Base-by-base conservation (phyloP, 441 rosid genomes). In the Euphorbia schlechtendalii region DNA sequence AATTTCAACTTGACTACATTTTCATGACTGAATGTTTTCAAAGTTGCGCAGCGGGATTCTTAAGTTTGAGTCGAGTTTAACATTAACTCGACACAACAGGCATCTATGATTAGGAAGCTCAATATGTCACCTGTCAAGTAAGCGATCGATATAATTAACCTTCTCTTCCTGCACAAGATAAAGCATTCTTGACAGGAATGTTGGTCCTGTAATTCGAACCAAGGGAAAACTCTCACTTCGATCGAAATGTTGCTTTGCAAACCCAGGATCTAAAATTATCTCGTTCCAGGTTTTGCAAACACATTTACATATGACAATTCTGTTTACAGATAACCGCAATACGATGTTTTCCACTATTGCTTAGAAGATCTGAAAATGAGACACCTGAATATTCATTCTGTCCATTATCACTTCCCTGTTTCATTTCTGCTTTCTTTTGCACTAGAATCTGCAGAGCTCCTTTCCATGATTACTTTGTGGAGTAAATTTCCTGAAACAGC, bases 41-140 rank as follows among this genome's bases (percentile, higher is more conserved):
- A 64, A 10, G 59, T 64, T 64, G 24, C 49, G 49, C 48, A 64
- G 4, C 1, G 59, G 59, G 30, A 64, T 25, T 43, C 54, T 64
- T 13, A 64, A 52, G 46, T 66, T 66, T 20, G 24, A n/a, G 20
- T 66, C 57, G 18, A 66, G 70, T 46, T 57, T 57, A 28, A 66
- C 18, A 17, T 56, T 24, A 18, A 18, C 1, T 8, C 28, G 17
- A 28, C 46, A 32, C 43, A 3, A 15, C 18, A 21, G n/a, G 5
- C 3, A 11, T 25, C 27, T 17, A 36, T 3, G 11, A 5, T 0
- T 2, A 25, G 62, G 7, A 3, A 3, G 5, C 5, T 0, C n/a
- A 11, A 1, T 13, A 24, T 0, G 0, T 24, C 15, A 41, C 18
- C 5, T 30, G 30, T 30, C 17, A n/a, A 28, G 32, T 32, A 56